Conservation (phyloP, 345 rosid genomes). For the Syzygium grande region DNA sequence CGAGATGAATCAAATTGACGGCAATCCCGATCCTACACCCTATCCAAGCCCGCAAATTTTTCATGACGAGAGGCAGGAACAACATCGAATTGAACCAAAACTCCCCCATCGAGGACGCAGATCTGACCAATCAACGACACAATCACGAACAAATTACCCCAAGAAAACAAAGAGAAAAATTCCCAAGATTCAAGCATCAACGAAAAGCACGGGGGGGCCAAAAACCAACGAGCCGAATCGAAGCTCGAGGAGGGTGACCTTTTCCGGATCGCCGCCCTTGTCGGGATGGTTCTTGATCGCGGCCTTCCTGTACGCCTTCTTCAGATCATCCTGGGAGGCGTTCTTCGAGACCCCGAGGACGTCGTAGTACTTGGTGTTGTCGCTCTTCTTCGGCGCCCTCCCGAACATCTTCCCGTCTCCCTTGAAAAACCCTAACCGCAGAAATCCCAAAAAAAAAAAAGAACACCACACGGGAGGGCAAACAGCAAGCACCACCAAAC, state of each 20-base stretch:
- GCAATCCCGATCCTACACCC: background rate
- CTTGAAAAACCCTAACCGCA: background rate
- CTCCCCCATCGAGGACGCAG: background rate
- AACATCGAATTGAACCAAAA: background rate
- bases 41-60: background rate
- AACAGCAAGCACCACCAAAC: too few species aligned
- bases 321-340: slow-evolving; percentile 42
- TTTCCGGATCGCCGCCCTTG: slow-evolving; percentile 51
- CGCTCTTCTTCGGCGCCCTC: slow-evolving; percentile 46
- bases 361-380: slow-evolving; percentile 40
- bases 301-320: slow-evolving; percentile 47
- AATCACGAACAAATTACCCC: background rate
- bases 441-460: background rate
- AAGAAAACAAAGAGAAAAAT: background rate
- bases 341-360: slow-evolving; percentile 34
- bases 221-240: background rate
- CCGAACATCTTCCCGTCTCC: slow-evolving; percentile 30
- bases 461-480: too few species aligned
- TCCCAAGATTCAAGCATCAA: background rate
- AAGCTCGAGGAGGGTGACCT: slow-evolving; percentile 5
- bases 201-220: background rate
- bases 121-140: background rate
- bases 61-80: background rate
- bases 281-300: slow-evolving; percentile 53
- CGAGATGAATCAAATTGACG: background rate